phyloP scores from a whole-genome alignment of 768 basidiomycete genomes.

The Kwoniella botswanensis region DNA sequence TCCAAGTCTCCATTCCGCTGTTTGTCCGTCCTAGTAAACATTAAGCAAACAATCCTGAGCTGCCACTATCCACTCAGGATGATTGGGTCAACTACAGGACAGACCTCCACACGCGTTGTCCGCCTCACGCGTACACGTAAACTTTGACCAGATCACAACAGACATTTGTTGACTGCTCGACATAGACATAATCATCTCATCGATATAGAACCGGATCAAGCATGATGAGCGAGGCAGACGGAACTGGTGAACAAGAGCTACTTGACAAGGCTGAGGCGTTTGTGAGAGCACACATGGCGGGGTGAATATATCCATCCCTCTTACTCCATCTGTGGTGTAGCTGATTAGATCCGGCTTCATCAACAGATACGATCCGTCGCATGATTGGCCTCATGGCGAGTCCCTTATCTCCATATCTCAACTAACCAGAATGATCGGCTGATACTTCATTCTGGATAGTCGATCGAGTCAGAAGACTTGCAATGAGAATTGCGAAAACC shows the following conservation, averaged over 20 bases:
- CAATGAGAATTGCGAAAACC: conserved; percentile 69
- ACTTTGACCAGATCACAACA: too few species aligned
- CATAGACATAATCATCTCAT: too few species aligned
- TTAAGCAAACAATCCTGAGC: too few species aligned
- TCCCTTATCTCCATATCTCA: not conserved
- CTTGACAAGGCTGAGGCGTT: conserved; percentile 47
- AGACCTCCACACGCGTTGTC: conserved; percentile 6
- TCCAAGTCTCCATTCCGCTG: too few species aligned
- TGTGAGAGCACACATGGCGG: conserved; percentile 53
- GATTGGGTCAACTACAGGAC: not conserved
- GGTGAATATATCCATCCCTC: conserved; percentile 25
- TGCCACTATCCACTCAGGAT: too few species aligned
- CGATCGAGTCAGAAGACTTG: conserved; percentile 78
- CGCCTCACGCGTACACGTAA: not conserved
- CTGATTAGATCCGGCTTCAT: not conserved
- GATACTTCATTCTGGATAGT: conserved; percentile 59
- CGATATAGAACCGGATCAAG: too few species aligned
- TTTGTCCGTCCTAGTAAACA: too few species aligned
- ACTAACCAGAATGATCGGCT: not conserved
- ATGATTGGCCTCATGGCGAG: conserved; percentile 58
- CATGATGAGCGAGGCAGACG: not conserved
- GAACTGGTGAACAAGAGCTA: conserved; percentile 8
- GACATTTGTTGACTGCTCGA: too few species aligned
- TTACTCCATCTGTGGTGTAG: not conserved
- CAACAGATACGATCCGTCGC: conserved; percentile 54